These are phyloP conservation scores for Penicillium odoratum DNA, from an alignment of 495 filamentous ascomycete genomes.

Conservation along the genomic window DNA sequence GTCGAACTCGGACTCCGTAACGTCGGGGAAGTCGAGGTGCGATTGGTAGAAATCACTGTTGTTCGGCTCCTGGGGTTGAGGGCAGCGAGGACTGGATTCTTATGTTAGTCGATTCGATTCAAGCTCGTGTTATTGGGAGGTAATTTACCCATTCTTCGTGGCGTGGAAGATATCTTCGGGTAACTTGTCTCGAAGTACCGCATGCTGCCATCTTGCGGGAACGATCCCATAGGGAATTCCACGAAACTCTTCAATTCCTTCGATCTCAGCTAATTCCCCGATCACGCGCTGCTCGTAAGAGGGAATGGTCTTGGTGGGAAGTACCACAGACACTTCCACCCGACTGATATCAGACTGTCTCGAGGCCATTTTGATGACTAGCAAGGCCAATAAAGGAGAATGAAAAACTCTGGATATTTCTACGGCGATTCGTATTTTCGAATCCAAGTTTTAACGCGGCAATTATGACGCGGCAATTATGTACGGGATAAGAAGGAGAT, in stretches of 20 bases:
- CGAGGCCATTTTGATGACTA: not conserved
- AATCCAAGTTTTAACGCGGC: no score
- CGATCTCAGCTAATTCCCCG: not conserved
- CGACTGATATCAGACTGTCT: not conserved
- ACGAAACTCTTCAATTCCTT: not conserved
- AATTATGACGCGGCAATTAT: no score
- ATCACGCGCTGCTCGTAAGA: conserved; percentile 3
- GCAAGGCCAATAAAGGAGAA: not conserved
- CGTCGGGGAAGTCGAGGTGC: not conserved
- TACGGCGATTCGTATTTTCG: no score
- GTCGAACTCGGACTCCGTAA: conserved; percentile 4
- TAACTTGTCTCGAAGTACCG: not conserved
- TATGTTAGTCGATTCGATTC: not conserved
- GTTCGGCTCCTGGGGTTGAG: not conserved
- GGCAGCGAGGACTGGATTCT: not conserved
- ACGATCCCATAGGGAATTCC: not conserved
- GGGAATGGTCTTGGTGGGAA: not conserved
- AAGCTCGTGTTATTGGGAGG: not conserved
- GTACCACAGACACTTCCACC: not conserved
- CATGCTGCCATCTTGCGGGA: not conserved
- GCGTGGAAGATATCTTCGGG: not conserved
- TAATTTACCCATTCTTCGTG: conserved; percentile 2
- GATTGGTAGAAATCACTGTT: not conserved
- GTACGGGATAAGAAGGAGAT: no score
- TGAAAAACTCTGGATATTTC: no score